Evolutionary conservation across 352 stramenopile genomes (phyloP), one percentile per base, ranked within the genome.

Genomic region (Globisporangium nagaii): DNA sequence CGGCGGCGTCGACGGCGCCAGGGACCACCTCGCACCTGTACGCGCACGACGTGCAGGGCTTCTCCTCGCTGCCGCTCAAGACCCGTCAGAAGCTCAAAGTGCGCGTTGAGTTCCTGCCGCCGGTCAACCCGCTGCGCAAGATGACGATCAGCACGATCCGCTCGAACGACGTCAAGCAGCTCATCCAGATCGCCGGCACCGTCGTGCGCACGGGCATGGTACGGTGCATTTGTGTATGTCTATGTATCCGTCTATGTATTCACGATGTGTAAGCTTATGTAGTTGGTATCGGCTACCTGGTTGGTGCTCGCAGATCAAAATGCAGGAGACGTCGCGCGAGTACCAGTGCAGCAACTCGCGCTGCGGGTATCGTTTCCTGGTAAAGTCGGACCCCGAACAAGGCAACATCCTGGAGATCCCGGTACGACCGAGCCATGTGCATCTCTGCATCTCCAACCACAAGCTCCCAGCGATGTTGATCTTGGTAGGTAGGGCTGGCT

Each of bases 171-270:
- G 89, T 98, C 2, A 96, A 88, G 65, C 68, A 71, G 31, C 64
- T 96, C 30, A 84, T 96, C 22, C 86, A 96, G 58, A 78, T 96
- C 51, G 77, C 67, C 32, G 90, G 79, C 44, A 90, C 78, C 0
- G 90, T 98, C n/a, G 88, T 98, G 39, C 81, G 94, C 34, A 94
- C 91, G 5, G 86, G 86, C 19, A 84, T 91, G 55, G 79, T 97
- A 42, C 12, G 42, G 28, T 15, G 9, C 25, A 30, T 1, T 4
- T 28, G 32, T 5, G 17, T 37, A n/a, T 22, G 4, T 17, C 20
- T 48, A 4, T 35, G 15, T 4, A 19, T 28, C n/a, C 4, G 10
- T 49, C 3, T 24, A 20, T 13, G 10, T 20, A 13, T 17, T 46
- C 3, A 20, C 47, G n/a, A 2, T 25, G 9, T 47, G 4, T 12